Percentiles rank a stretch among this genome's conserved stretches.
Evolutionary conservation across 768 basidiomycete species (phyloP).

Genomic region (Psilocybe cyanescens): DNA sequence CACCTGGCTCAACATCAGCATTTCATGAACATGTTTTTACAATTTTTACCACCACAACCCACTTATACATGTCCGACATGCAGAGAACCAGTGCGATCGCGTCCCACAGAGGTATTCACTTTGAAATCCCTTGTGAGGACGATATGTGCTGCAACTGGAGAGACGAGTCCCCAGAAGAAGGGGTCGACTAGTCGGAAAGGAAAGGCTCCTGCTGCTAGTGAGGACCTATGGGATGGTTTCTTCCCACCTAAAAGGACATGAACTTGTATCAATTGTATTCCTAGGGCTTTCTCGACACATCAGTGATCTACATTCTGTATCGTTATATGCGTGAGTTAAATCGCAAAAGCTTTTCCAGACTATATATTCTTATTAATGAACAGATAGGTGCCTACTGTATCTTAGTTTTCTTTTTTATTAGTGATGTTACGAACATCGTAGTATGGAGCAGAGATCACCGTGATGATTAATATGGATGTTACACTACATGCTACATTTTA

Average conservation of each 20-base stretch:
- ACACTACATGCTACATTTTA: neutral
- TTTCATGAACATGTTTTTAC: conserved; percentile 28
- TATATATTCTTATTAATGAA: neutral
- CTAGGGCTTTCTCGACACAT: neutral
- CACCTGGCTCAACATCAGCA: conserved; percentile 30
- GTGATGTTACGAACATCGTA: conserved; percentile 5
- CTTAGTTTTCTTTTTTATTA: neutral
- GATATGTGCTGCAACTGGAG: conserved; percentile 53
- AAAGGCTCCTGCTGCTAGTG: conserved; percentile 19
- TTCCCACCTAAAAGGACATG: conserved; percentile 36
- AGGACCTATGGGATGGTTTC: conserved; percentile 48
- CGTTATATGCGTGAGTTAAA: neutral
- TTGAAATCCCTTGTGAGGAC: conserved; percentile 60
- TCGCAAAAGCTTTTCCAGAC: neutral
- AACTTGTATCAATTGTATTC: neutral
- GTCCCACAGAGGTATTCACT: conserved; percentile 63
- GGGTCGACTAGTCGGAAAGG: conserved; percentile 24
- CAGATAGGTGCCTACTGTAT: conserved; percentile 1
- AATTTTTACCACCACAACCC: conserved; percentile 41
- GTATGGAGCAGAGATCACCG: neutral
- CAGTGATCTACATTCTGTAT: neutral
- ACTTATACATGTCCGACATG: conserved; percentile 74
- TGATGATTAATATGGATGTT: neutral
- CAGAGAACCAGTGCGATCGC: conserved; percentile 47
- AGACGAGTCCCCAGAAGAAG: conserved; percentile 43